These are phyloP conservation scores for Chlamydomonas eustigma DNA, from an alignment of 139 green algal genomes.

Conservation along the genomic window DNA sequence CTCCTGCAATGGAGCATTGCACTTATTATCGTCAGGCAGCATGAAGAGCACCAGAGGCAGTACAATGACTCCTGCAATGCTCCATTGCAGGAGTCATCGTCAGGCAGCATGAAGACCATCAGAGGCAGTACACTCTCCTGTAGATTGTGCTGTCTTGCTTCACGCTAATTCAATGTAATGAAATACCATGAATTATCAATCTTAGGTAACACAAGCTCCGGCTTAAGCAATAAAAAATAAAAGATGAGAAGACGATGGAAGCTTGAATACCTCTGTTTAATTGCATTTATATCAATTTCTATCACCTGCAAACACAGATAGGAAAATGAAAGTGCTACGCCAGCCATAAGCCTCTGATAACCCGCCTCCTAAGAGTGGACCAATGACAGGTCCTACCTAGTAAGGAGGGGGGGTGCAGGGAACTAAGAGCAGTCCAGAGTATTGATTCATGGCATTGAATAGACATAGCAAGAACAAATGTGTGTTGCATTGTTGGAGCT, in stretches of 20 bases:
- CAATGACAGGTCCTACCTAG: constrained; percentile 15
- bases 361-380: not conserved
- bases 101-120: not conserved
- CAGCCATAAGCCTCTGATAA: not conserved
- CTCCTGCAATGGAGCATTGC: not conserved
- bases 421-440: too few relatives aligned
- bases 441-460: too few relatives aligned
- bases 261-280: too few relatives aligned
- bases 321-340: constrained; percentile 2
- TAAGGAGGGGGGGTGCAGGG: not conserved
- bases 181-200: too few relatives aligned
- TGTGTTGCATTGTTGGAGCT: too few relatives aligned
- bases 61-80: not conserved
- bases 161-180: too few relatives aligned
- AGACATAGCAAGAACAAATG: too few relatives aligned
- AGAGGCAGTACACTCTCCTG: not conserved
- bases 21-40: not conserved
- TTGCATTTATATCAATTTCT: too few relatives aligned
- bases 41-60: not conserved
- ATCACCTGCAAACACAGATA: not conserved
- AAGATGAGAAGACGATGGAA: too few relatives aligned
- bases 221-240: too few relatives aligned
- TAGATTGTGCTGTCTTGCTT: not conserved
- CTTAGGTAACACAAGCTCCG: too few relatives aligned
- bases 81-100: not conserved